phyloP scores from a whole-genome alignment of 192 early-diverging fungal species.

The Geosiphon pyriformis region DNA sequence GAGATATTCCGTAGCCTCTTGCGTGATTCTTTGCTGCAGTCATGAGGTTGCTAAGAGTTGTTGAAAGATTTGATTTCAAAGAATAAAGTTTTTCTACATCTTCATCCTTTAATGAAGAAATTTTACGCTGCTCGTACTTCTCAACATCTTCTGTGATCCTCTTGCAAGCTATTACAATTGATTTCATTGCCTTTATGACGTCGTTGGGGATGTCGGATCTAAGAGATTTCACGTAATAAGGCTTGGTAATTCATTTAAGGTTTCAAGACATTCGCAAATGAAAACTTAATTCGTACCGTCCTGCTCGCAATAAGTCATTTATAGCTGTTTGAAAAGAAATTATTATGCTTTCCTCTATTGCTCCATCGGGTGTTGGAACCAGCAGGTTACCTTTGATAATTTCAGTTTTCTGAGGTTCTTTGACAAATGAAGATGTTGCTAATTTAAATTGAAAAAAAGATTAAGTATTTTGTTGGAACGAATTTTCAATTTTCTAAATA shows the following conservation, averaged over 20 bases:
- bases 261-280: neutral
- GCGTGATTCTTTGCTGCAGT: constrained; percentile 73
- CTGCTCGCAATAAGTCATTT: constrained; percentile 71
- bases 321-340: constrained; percentile 77
- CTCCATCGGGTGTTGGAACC: constrained; percentile 48
- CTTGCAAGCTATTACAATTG: constrained; percentile 78
- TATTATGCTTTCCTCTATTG: constrained; percentile 64
- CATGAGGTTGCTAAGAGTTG: constrained; percentile 62
- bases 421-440: constrained; percentile 36
- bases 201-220: constrained; percentile 63
- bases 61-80: constrained; percentile 59
- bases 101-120: constrained; percentile 42
- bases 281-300: constrained; percentile 43
- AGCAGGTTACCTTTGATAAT: constrained; percentile 29
- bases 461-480: constrained; percentile 13
- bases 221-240: too few relatives aligned
- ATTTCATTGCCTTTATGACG: constrained; percentile 79
- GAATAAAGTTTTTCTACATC: constrained; percentile 46
- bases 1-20: constrained; percentile 51
- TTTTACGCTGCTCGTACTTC: constrained; percentile 47
- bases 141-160: constrained; percentile 81
- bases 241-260: neutral
- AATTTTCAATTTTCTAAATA: constrained; percentile 16
- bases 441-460: neutral
- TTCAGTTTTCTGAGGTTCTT: constrained; percentile 44